Percentiles rank a stretch among this genome's conserved stretches.
Evolutionary conservation across 1,284 basidiomycete genomes (phyloP).

Genomic region (Rhodotorula sp.): DNA sequence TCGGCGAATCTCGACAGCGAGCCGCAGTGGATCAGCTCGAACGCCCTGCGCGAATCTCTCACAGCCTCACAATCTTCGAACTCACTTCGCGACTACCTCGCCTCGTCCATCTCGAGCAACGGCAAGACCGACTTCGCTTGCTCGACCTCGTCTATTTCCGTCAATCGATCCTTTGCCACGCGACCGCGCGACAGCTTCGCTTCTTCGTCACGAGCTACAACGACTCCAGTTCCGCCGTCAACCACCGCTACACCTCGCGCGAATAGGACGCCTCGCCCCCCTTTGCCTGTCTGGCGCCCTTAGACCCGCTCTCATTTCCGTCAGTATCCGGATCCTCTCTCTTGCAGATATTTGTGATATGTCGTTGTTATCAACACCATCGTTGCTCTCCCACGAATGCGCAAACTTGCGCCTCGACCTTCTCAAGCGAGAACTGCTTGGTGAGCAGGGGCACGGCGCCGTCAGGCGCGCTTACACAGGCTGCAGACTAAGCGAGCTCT

Average conservation of each 20-base stretch:
- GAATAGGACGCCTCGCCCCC: background rate
- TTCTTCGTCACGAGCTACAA: background rate
- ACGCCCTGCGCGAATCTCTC: background rate
- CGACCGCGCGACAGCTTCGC: background rate
- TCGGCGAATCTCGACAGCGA: constrained; percentile 1
- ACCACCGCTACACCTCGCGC: background rate
- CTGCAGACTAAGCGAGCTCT: no score
- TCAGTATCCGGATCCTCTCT: background rate
- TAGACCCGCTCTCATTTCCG: no score
- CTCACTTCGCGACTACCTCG: constrained; percentile 4
- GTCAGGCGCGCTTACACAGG: no score
- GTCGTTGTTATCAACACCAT: background rate
- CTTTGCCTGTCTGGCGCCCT: background rate
- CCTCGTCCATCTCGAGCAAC: constrained; percentile 1
- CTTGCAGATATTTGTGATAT: background rate
- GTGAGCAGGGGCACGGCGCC: no score
- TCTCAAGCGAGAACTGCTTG: no score
- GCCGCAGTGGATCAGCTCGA: constrained; percentile 14
- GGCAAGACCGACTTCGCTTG: background rate
- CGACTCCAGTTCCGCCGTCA: background rate
- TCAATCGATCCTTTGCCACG: background rate
- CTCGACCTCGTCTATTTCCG: background rate
- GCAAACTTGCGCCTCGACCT: no score
- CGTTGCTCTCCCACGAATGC: background rate
- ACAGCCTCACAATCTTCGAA: background rate